These are phyloP conservation scores for Avena insularis DNA, from an alignment of 176 grass and related monocot species.

Conservation along the genomic window DNA sequence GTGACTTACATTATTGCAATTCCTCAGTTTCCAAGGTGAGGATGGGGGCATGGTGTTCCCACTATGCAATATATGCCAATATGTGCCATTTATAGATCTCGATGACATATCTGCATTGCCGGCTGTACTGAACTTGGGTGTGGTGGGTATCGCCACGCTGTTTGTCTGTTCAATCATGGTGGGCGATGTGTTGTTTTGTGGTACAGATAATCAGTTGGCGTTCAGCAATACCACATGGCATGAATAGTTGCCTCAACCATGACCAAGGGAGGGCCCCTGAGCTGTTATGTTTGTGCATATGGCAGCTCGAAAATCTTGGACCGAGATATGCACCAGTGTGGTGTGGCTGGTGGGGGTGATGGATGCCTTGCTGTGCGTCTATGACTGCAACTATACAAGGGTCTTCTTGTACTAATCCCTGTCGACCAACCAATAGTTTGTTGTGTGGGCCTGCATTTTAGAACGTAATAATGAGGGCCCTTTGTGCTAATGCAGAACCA, in stretches of 20 bases:
- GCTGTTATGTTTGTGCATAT: slow-evolving; percentile 21
- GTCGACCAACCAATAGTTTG: background rate
- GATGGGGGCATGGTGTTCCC: background rate
- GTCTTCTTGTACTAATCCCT: slow-evolving; percentile 5
- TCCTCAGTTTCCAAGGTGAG: background rate
- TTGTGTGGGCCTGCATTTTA: background rate
- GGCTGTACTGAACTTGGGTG: background rate
- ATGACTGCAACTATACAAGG: background rate
- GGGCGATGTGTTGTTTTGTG: slow-evolving; percentile 7
- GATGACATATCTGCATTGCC: slow-evolving; percentile 39
- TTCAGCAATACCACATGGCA: slow-evolving; percentile 48
- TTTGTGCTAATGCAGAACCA: too few relatives aligned
- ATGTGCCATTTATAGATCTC: slow-evolving; percentile 37
- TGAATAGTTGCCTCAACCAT: slow-evolving; percentile 31
- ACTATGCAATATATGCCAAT: background rate
- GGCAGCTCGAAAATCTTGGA: slow-evolving; percentile 10
- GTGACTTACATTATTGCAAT: background rate
- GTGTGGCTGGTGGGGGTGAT: slow-evolving; percentile 6
- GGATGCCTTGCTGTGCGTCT: background rate
- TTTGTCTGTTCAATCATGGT: slow-evolving; percentile 38
- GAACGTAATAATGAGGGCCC: background rate
- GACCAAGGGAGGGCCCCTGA: slow-evolving; percentile 6
- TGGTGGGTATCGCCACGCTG: slow-evolving; percentile 17
- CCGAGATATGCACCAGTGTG: slow-evolving; percentile 7
- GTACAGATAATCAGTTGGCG: slow-evolving; percentile 35